Conservation (phyloP, 345 rosid genomes). For the Camelina sativa region DNA sequence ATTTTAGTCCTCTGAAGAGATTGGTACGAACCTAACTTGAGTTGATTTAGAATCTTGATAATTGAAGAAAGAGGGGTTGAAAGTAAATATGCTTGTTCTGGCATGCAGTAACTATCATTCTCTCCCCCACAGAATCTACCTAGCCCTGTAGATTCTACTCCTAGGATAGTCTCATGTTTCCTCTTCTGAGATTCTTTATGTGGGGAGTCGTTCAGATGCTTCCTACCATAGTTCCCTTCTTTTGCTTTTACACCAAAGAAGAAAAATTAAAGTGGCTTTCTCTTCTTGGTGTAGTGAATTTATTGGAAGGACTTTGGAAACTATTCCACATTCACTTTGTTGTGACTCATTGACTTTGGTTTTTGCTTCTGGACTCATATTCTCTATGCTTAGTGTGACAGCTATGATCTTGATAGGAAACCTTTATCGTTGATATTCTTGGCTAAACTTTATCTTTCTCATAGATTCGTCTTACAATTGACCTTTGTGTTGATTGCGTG, state of each 20-base stretch:
- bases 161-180: slow-evolving; percentile 34
- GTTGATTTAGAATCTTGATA: slow-evolving; percentile 36
- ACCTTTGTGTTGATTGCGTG: slow-evolving; percentile 33
- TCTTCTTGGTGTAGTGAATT: slow-evolving; percentile 27
- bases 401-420: slow-evolving; percentile 23
- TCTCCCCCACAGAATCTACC: slow-evolving; percentile 7
- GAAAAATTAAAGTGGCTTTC: slow-evolving; percentile 28
- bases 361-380: slow-evolving; percentile 24
- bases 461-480: slow-evolving; percentile 30
- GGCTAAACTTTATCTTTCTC: slow-evolving; percentile 24
- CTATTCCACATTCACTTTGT: slow-evolving; percentile 24
- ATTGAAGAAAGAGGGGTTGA: slow-evolving; percentile 1
- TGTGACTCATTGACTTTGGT: slow-evolving; percentile 37
- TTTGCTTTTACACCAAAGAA: slow-evolving; percentile 11
- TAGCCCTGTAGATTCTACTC: slow-evolving; percentile 26
- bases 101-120: slow-evolving; percentile 14
- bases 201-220: slow-evolving; percentile 39
- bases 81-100: slow-evolving; percentile 3
- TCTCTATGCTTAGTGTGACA: slow-evolving; percentile 23
- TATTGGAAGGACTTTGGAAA: slow-evolving; percentile 11
- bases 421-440: slow-evolving; percentile 38
- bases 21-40: slow-evolving; percentile 18
- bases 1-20: slow-evolving; percentile 2
- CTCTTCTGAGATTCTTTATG: slow-evolving; percentile 35
- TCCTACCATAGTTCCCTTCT: not conserved